phyloP scores from a whole-genome alignment of 495 filamentous ascomycete species.

The Oidiodendron maius region DNA sequence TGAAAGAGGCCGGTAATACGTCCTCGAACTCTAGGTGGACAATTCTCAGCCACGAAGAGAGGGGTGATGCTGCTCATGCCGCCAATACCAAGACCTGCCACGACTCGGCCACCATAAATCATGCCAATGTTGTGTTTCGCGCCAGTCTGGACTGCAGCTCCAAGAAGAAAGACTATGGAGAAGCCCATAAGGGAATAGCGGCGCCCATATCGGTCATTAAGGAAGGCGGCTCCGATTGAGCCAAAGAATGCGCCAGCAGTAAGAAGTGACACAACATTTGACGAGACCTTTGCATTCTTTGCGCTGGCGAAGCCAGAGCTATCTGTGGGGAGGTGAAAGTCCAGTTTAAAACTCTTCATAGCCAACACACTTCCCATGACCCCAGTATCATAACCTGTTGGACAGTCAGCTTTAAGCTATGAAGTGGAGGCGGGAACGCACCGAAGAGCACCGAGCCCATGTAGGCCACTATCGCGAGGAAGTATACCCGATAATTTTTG shows the following conservation, averaged over 20 bases:
- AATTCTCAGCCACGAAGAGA: conserved; percentile 38
- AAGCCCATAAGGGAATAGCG: conserved; percentile 30
- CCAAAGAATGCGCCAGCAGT: conserved; percentile 35
- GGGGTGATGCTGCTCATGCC: conserved; percentile 47
- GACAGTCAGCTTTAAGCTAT: not conserved
- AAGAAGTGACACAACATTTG: conserved; percentile 55
- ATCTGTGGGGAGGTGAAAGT: conserved; percentile 32
- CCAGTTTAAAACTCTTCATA: conserved; percentile 47
- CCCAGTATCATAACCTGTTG: conserved; percentile 46
- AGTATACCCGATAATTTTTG: conserved; percentile 48
- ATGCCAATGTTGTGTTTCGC: conserved; percentile 28
- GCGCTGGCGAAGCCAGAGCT: conserved; percentile 21
- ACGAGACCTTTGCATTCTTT: conserved; percentile 39
- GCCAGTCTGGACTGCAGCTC: conserved; percentile 32
- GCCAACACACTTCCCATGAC: conserved; percentile 54
- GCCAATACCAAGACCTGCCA: conserved; percentile 50
- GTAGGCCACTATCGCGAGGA: conserved; percentile 48
- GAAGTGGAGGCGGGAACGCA: conserved; percentile 13
- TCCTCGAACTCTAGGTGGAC: conserved; percentile 48
- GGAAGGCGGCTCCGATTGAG: conserved; percentile 13
- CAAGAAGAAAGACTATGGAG: conserved; percentile 33
- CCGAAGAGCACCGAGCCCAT: conserved; percentile 48
- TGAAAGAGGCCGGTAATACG: conserved; percentile 33
- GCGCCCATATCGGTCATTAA: conserved; percentile 32
- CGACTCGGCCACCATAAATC: conserved; percentile 37